Base-by-base conservation (phyloP, 2,329 filamentous ascomycete genomes). In the Trichoderma atrobrunneum region DNA sequence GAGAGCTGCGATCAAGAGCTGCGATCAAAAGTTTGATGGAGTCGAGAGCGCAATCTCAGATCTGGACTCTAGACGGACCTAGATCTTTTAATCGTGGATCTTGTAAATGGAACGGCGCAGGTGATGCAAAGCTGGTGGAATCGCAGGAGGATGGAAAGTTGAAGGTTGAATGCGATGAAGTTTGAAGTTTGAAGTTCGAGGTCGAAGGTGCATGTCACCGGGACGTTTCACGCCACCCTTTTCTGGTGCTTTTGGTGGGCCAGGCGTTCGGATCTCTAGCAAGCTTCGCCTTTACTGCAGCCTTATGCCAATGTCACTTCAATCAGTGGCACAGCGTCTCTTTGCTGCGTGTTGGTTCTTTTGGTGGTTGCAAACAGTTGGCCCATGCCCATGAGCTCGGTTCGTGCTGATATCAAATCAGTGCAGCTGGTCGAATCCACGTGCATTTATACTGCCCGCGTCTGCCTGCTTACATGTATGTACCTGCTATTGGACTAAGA, bases 211-310 rank as follows among this genome's bases (percentile, higher is more conserved):
- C 39, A 70, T 70, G 67, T 63, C 57, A 70, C 60, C 34, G 60
- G 34, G 54, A 68, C 56, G 67, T 70, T 70, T 70, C 59, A 70
- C 67, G 67, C 67, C 67, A 70, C 67, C 39, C 18, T 61, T 70
- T 32, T 66, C 21, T 54, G 21, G 48, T 56, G 57, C 16, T 24
- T 66, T 32, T n/a, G 16, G 48, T 56, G 57, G 57, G 12, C 57
- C 30, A 70, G 30, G 39, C 21, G 48, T 34, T 28, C 57, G 30
- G 39, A 62, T 36, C 57, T 61, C 14, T 28, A 11, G 57, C 36
- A 70, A 54, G 57, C 16, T 36, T 61, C 48, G 16, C 7, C 12
- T 26, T 51, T 21, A 32, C 60, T 34, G 39, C 32, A 67, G 67
- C 67, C 36, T 62, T 61, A 30, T 34, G 30, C 36, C 36, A 48